These are phyloP conservation scores for Rhynchosporium graminicola DNA, from an alignment of 2,329 filamentous ascomycete species.

Conservation along the genomic window DNA sequence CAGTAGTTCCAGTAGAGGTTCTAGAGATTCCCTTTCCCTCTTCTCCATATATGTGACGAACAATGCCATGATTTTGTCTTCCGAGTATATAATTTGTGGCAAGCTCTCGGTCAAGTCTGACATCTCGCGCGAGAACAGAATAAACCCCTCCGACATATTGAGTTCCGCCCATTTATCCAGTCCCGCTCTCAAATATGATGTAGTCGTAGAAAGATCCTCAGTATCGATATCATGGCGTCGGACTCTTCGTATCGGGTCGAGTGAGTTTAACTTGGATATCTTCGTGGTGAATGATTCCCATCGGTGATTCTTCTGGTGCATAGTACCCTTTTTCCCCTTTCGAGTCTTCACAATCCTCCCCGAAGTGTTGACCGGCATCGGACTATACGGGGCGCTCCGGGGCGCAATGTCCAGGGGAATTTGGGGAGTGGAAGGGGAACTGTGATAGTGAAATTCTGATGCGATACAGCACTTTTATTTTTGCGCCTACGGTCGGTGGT, in stretches of 20 bases:
- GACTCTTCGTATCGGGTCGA: slow-evolving; percentile 90
- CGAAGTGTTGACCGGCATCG: slow-evolving; percentile 62
- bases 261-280: slow-evolving; percentile 81
- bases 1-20: slow-evolving; percentile 84
- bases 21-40: slow-evolving; percentile 76
- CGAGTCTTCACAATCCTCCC: slow-evolving; percentile 69
- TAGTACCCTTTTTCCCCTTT: slow-evolving; percentile 70
- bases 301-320: slow-evolving; percentile 78
- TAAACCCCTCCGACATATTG: slow-evolving; percentile 83
- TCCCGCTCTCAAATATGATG: slow-evolving; percentile 84
- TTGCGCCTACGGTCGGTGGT: slow-evolving; percentile 14
- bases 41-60: slow-evolving; percentile 75
- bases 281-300: slow-evolving; percentile 92
- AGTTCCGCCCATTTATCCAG: slow-evolving; percentile 89
- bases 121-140: slow-evolving; percentile 73
- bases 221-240: slow-evolving; percentile 81
- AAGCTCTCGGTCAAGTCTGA: slow-evolving; percentile 83
- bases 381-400: slow-evolving; percentile 38
- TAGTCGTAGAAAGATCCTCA: slow-evolving; percentile 71
- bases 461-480: slow-evolving; percentile 13
- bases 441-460: too few species aligned
- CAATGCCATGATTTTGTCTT: slow-evolving; percentile 78
- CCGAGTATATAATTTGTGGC: slow-evolving; percentile 87
- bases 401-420: slow-evolving; percentile 7
- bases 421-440: background rate